A percentile compares a stretch with the other conserved stretches of the same genome.
These are phyloP conservation scores for Brassica hybrid DNA, from an alignment of 441 rosid genomes.

Conservation along the genomic window DNA sequence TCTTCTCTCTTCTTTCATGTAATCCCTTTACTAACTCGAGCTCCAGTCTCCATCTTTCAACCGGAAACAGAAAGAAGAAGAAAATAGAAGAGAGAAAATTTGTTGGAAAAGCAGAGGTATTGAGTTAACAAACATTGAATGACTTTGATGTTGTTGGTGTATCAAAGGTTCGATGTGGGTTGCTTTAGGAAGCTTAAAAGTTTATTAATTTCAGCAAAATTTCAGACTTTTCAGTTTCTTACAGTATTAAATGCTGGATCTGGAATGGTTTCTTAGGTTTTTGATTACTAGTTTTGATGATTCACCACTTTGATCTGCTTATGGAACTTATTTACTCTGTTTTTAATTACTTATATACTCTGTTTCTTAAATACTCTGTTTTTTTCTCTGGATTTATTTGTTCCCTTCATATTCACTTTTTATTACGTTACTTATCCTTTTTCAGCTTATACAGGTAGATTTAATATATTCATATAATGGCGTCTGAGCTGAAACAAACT, in stretches of 20 bases:
- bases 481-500: constrained; percentile 60
- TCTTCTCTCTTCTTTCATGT: constrained; percentile 20
- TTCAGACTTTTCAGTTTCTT: constrained; percentile 37
- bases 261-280: constrained; percentile 8
- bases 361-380: too few relatives aligned
- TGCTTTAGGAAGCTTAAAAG: constrained; percentile 36
- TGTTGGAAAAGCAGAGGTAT: constrained; percentile 19
- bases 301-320: constrained; percentile 7
- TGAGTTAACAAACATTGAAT: neutral
- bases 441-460: constrained; percentile 48
- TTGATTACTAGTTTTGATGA: neutral
- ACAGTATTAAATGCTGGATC: constrained; percentile 5
- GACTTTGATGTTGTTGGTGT: neutral
- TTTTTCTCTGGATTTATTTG: too few relatives aligned
- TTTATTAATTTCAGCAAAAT: constrained; percentile 35
- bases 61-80: neutral
- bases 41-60: constrained; percentile 24
- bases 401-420: neutral
- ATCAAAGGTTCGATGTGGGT: constrained; percentile 26
- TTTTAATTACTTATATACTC: too few relatives aligned
- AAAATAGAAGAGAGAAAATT: neutral
- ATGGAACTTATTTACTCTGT: constrained; percentile 19
- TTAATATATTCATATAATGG: too few relatives aligned
- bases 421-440: constrained; percentile 13
- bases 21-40: constrained; percentile 16